Percentiles rank a stretch among this genome's conserved stretches.
phyloP scores from a whole-genome alignment of 345 rosid species.

The Boechera retrofracta region DNA sequence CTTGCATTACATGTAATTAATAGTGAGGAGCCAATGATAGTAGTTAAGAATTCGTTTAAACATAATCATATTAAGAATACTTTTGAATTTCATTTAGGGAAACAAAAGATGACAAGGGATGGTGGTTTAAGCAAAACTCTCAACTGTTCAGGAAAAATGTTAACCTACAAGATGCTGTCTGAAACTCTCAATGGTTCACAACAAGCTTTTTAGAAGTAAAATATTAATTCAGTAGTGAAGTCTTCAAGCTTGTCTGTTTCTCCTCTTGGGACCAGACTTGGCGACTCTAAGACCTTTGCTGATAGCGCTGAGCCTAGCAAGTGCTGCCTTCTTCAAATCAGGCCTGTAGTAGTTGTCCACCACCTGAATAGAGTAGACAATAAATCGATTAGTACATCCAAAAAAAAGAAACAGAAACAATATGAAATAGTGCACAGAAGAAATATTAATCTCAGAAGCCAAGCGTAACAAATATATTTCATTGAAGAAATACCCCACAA shows the following conservation, averaged over 20 bases:
- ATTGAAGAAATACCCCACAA: conserved; percentile 41
- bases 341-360: conserved; percentile 76
- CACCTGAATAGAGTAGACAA: conserved; percentile 47
- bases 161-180: conserved; percentile 38
- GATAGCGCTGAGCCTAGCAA: conserved; percentile 68
- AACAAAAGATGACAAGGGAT: background rate
- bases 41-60: background rate
- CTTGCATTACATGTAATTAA: background rate
- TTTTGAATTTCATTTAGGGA: background rate
- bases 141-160: conserved; percentile 29
- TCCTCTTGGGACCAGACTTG: conserved; percentile 74
- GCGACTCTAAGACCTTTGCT: conserved; percentile 67
- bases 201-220: conserved; percentile 20
- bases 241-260: conserved; percentile 59
- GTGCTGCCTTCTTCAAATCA: conserved; percentile 74
- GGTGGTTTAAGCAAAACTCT: conserved; percentile 32
- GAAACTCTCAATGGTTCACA: conserved; percentile 13
- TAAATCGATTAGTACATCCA: background rate
- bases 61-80: background rate
- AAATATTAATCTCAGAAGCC: conserved; percentile 54
- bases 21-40: background rate
- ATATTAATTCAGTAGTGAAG: background rate
- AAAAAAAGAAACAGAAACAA: background rate
- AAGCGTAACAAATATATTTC: conserved; percentile 62
- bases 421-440: background rate